Percentiles rank a stretch among this genome's conserved stretches.
Conservation (phyloP, 2,329 filamentous ascomycete species). For the Aspergillus awamori region DNA sequence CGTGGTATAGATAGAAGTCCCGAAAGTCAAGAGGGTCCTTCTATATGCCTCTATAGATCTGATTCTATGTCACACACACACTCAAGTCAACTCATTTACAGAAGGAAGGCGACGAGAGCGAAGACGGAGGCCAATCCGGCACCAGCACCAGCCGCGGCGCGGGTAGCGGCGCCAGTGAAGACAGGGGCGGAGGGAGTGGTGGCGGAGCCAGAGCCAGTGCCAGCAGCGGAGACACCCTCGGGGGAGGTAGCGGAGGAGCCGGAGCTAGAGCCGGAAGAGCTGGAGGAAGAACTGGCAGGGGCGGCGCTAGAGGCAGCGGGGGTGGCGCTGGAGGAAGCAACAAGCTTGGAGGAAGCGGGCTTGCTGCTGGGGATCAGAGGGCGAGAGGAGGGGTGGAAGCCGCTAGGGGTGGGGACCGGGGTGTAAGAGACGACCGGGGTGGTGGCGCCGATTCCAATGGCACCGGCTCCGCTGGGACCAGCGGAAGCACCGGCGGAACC, state of each 20-base stretch:
- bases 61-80: background rate
- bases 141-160: constrained; percentile 51
- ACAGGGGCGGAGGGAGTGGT: constrained; percentile 33
- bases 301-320: constrained; percentile 20
- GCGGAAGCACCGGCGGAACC: background rate
- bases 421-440: constrained; percentile 19
- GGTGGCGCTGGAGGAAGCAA: constrained; percentile 10
- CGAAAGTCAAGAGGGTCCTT: background rate
- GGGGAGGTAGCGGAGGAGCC: constrained; percentile 19
- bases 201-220: constrained; percentile 19
- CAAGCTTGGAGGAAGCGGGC: constrained; percentile 23
- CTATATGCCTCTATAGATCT: background rate
- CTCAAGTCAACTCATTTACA: constrained; percentile 37
- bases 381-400: constrained; percentile 16
- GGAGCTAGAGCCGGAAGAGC: constrained; percentile 16
- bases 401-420: constrained; percentile 18
- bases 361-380: constrained; percentile 12
- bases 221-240: constrained; percentile 20
- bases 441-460: constrained; percentile 12
- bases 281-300: constrained; percentile 20
- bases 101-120: constrained; percentile 53
- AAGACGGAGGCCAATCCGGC: constrained; percentile 57
- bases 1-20: background rate
- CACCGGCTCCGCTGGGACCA: constrained; percentile 1
- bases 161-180: constrained; percentile 57